These are phyloP conservation scores for Rhizopogon vesiculosus DNA, from an alignment of 768 basidiomycete species.

Conservation along the genomic window DNA sequence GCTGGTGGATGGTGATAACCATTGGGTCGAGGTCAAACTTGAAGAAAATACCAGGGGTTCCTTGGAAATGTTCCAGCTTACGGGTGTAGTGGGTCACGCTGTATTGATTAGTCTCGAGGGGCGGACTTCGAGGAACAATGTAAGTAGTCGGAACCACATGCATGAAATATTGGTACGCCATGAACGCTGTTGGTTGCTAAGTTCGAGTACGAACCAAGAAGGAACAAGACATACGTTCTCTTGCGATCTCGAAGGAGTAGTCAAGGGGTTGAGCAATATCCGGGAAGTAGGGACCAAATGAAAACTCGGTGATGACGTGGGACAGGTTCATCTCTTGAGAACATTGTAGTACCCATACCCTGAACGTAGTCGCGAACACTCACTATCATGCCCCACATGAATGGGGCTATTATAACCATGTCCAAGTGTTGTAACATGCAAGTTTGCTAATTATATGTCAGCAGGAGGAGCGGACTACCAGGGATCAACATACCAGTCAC, in stretches of 20 bases:
- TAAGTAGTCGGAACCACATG: conserved; percentile 96
- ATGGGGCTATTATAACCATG: conserved; percentile 88
- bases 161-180: conserved; percentile 92
- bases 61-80: conserved; percentile 64
- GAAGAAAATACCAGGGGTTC: conserved; percentile 95
- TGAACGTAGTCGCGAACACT: conserved; percentile 24
- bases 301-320: conserved; percentile 95
- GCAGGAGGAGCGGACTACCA: not conserved
- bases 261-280: conserved; percentile 94
- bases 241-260: conserved; percentile 74
- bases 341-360: not conserved
- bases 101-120: conserved; percentile 80
- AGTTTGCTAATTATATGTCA: conserved; percentile 52
- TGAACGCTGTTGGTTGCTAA: conserved; percentile 52
- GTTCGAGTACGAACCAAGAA: not conserved
- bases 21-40: conserved; percentile 96
- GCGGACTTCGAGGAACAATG: conserved; percentile 61
- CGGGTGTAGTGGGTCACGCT: conserved; percentile 92
- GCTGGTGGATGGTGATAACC: conserved; percentile 78
- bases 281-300: conserved; percentile 94
- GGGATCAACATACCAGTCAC: conserved; percentile 61
- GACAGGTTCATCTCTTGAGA: conserved; percentile 88
- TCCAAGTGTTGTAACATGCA: conserved; percentile 92
- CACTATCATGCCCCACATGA: conserved; percentile 85
- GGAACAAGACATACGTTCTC: conserved; percentile 49